These are phyloP conservation scores for Mariannaea elegans DNA, from an alignment of 2,329 filamentous ascomycete genomes.

Conservation along the genomic window DNA sequence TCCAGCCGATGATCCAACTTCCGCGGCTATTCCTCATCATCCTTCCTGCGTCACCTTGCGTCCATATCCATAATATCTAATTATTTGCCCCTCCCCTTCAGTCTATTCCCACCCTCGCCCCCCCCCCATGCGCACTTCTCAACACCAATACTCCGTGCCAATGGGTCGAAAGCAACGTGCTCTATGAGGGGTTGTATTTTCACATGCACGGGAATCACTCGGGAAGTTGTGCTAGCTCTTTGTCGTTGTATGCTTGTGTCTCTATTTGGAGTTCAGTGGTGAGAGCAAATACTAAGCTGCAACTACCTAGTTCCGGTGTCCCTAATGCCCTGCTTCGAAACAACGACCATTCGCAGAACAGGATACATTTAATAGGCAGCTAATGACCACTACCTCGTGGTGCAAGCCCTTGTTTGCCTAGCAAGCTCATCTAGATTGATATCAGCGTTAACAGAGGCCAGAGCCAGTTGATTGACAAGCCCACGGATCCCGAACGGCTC, in stretches of 20 bases:
- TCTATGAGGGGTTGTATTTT: neutral
- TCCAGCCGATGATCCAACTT: constrained; percentile 26
- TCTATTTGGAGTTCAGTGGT: neutral
- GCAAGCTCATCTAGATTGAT: too few species aligned
- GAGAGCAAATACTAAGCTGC: neutral
- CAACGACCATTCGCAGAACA: neutral
- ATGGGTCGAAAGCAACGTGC: neutral
- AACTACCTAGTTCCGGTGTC: neutral
- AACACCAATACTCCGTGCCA: neutral
- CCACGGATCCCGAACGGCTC: neutral
- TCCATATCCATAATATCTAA: constrained; percentile 15
- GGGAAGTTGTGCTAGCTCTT: neutral
- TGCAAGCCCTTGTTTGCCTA: too few species aligned
- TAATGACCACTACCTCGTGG: too few species aligned
- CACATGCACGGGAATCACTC: neutral
- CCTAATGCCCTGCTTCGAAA: neutral
- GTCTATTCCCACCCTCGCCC: constrained; percentile 14
- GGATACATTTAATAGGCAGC: too few species aligned
- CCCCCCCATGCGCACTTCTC: neutral
- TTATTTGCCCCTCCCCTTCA: constrained; percentile 5
- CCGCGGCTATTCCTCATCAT: constrained; percentile 36
- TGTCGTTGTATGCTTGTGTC: neutral
- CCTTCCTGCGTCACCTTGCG: constrained; percentile 21
- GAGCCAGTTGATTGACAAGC: neutral
- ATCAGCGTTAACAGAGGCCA: neutral